Evolutionary conservation across 495 filamentous ascomycete species (phyloP), one percentile per base, ranked within the genome.

Genomic region (Aspergillus incahuasiensis): DNA sequence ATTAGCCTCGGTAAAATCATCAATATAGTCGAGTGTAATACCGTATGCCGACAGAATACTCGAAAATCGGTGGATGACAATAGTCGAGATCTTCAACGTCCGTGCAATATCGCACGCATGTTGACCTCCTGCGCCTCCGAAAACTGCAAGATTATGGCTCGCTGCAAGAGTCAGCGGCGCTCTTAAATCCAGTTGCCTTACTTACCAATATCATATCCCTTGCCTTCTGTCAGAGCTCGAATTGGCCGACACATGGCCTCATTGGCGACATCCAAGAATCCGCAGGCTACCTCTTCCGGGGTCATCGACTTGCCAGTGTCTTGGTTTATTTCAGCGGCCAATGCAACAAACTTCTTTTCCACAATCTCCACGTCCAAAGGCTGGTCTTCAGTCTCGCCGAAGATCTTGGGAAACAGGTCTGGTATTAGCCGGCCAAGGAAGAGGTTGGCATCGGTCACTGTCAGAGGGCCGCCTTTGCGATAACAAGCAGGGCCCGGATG

Each of bases 211-310:
- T 96, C 91, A 65, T 96, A 87, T 1, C 94, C 94, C 67, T 91
- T 90, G n/a, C 91, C 92, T 70, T 98, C 92, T 2, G 92, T 98
- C 60, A 96, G 74, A 32, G 87, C 90, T 25, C 94, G 79, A 59
- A 98, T 98, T 0, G 94, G 94, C 40, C 94, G 76, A 2, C 87
- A 90, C 94, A 98, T 97, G 15, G 90, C 86, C 72, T 96, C 92
- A 59, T 98, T 97, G 2, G 94, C 92, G 51, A 98, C 90, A 43
- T 90, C 87, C 61, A 95, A 80, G 69, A 96, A 97, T 0, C 75
- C 75, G 12, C 71, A 60, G 0, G 92, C 92, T 13, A 95, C 86
- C 62, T 95, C 90, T 57, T 95, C 92, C 1, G 85, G 63, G 2
- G 78, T 86, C 82, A 66, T 73, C 43, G 84, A 56, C n/a, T 53